Evolutionary conservation across 257 asterid genomes (phyloP).

Genomic region (Scutellaria barbata): DNA sequence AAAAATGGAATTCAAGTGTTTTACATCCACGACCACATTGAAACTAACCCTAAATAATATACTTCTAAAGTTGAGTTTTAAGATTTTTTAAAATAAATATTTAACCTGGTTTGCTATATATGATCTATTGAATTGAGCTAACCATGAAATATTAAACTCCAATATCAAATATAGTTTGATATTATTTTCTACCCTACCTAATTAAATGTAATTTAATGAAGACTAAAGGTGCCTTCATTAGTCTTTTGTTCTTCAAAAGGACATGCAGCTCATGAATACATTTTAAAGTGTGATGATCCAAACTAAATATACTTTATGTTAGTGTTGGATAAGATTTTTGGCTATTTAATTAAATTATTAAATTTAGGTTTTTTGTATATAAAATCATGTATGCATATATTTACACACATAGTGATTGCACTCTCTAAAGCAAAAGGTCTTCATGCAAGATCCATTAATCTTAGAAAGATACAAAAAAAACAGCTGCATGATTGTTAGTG

Average conservation of each 20-base stretch:
- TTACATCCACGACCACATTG: too few relatives aligned
- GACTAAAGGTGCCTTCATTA: background rate
- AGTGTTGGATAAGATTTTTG: slow-evolving; percentile 27
- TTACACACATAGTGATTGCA: background rate
- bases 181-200: too few relatives aligned
- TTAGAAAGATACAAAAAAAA: slow-evolving; percentile 19
- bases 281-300: slow-evolving; percentile 26
- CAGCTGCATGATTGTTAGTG: slow-evolving; percentile 28
- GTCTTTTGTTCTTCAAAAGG: slow-evolving; percentile 17
- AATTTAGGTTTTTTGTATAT: background rate
- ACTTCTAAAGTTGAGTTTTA: too few relatives aligned
- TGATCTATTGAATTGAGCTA: too few relatives aligned
- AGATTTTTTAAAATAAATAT: too few relatives aligned
- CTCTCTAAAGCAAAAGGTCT: slow-evolving; percentile 24
- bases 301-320: slow-evolving; percentile 18
- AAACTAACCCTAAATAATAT: too few relatives aligned
- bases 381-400: background rate
- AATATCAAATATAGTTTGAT: too few relatives aligned
- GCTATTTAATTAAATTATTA: slow-evolving; percentile 16
- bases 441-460: slow-evolving; percentile 31
- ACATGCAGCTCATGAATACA: slow-evolving; percentile 7
- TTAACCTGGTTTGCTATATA: too few relatives aligned
- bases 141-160: too few relatives aligned
- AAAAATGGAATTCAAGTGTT: too few relatives aligned
- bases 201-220: too few relatives aligned